Base-by-base conservation (phyloP, 1,139 yeast species). In the Debaryomycetaceae sp. region DNA sequence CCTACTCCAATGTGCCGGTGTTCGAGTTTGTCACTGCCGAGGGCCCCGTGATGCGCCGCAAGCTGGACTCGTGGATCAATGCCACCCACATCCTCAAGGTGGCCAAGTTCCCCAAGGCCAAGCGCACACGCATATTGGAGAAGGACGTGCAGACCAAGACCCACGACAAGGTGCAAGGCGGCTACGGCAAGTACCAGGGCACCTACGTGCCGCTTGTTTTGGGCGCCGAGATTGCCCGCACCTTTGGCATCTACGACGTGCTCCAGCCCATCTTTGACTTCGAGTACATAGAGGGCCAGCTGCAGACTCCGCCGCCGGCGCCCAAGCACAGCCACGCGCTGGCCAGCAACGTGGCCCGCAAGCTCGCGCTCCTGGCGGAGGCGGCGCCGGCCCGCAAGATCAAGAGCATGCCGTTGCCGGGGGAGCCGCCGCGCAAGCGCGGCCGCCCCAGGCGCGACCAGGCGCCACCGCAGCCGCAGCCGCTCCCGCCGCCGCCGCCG, bases 121-220 rank as follows among this genome's bases (percentile, higher is more conserved):
- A 81, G 44, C 65, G 96, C 37, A 84, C 95, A 5, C 78, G 88
- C 46, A 76, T 88, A 37, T 66, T 88, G 45, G 96, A 89, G 51
- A 78, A 78, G 42, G 96, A 88, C 49, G 85, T 89, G n/a, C 88
- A 78, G 41, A 75, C 79, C 2, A 94, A 94, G 18, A 66, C 66
- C 24, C 95, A 86, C 54, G 96, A 89, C 51, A 89, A 88, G 51
- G 91, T 89, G 9, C 96, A 88, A 58, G 96, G 96, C 28, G 96
- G 96, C 0, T 85, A 88, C 51, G 96, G 96, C 10, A 83, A 86
- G 50, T 85, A 84, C 53, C 96, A 89, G 58, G 97, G 97, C 1
- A 85, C 96, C 0, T 91, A 96, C 86, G 82, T 88, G 15, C 94
- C 96, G 0, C 61, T 74, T 38, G 71, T 72, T 17, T 58, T 82